Base-by-base conservation (phyloP, 1,284 basidiomycete species). In the Hemileia vastatrix region DNA sequence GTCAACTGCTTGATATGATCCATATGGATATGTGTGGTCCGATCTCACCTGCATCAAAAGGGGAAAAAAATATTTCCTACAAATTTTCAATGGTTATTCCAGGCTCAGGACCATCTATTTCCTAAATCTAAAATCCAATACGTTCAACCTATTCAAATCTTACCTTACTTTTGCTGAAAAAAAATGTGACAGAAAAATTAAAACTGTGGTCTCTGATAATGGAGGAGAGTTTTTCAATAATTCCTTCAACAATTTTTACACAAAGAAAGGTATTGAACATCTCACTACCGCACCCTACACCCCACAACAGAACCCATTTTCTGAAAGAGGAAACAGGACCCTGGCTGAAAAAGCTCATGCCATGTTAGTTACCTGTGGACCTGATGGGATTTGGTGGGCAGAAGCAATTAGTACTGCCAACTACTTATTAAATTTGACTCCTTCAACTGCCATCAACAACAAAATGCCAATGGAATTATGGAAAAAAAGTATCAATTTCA, bases 281-380 rank as follows among this genome's bases (percentile, higher is more conserved):
- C 63, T 73, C 48, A 66, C 74, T n/a, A 76, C 73, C 9, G 68
- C 76, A 0, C 77, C 79, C 53, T 70, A 80, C 57, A 73, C 76
- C 2, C 77, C 76, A 1, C 66, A 71, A 49, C 21, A 70, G 62
- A 79, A 77, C 66, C 63, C 77, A 67, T 65, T 71, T 44, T 67
- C 75, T 0, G 69, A 74, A 65, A 53, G 76, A 45, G 9, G 65
- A 19, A 67, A 73, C 65, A 54, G 74, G 0, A 78, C 73, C 1
- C 68, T 71, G 13, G 47, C 72, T 1, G 69, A 74, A 13, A 66
- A 64, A 24, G 66, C 65, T 5, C 57, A 70, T 1, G 68, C 71
- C 1, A 67, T 78, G 65, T 65, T 77, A 0, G 36, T 68, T 5
- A 58, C 64, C 15, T 44, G 72, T 0, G 59, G 65, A 4, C 66